Base-by-base conservation (phyloP, 192 early-diverging fungal genomes). In the Obelidium mucronatum region DNA sequence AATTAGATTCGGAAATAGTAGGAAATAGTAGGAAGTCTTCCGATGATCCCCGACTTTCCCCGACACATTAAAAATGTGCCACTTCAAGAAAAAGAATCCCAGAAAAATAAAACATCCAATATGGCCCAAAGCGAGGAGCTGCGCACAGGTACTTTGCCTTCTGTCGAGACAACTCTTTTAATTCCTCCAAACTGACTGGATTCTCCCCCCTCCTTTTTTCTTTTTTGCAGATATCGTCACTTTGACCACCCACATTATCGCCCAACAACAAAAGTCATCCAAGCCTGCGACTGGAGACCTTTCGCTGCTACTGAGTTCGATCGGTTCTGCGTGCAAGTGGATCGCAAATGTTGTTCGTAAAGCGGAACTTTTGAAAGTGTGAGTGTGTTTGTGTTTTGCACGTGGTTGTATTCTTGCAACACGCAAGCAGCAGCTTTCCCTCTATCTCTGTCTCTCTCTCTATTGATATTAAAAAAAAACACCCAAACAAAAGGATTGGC, bases 291-390 rank as follows among this genome's bases (percentile, higher is more conserved):
- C 92, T 28, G 97, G 97, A 75, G 97, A 99, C 84, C 91, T 99
- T 65, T 93, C 95, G 35, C 82, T 97, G 30, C 91, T 97, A 22
- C 89, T 99, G 69, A 90, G 88, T 69, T 87, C 96, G 26, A 93
- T 99, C 82, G 93, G 95, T 78, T 87, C 95, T 56, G 95, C 96
- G 30, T 97, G 96, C 87, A 99, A 97, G 83, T 99, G 96, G 83
- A 96, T 99, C 66, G 94, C 95, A 74, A 92, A 96, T 63, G 96
- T 95, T 64, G 96, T 99, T 75, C 90, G 95, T 76, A 96, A 97
- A 86, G 96, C 97, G 60, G 92, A 96, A 73, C 90, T 99, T 26
- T 87, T 99, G 79, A 96, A 97, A 87, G 90, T 99, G 93, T 94
- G 89, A 81, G 84, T 85, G 15, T 31, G 39, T 40, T 36, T 28